Evolutionary conservation across 768 basidiomycete genomes (phyloP).

Genomic region (Tricholoma matsutake): DNA sequence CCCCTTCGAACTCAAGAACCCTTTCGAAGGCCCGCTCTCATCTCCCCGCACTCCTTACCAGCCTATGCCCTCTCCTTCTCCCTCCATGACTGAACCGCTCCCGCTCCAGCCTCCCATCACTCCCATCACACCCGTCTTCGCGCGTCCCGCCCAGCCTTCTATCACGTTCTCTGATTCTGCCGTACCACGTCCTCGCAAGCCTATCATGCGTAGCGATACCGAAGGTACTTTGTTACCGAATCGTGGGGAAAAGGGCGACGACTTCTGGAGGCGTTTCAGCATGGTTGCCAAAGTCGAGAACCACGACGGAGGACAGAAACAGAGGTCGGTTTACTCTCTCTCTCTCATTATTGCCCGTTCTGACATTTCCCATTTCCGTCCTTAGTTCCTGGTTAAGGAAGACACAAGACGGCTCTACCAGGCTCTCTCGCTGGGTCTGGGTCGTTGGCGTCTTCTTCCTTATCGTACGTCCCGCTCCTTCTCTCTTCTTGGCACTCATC

Average conservation of each 20-base stretch:
- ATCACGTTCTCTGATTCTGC: constrained; percentile 44
- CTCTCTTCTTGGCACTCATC: background rate
- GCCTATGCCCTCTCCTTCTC: constrained; percentile 17
- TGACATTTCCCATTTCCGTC: background rate
- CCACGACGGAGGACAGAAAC: constrained; percentile 29
- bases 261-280: constrained; percentile 85
- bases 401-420: constrained; percentile 50
- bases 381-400: constrained; percentile 65
- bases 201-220: constrained; percentile 64
- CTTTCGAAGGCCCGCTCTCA: constrained; percentile 10
- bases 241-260: constrained; percentile 73
- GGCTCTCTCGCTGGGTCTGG: constrained; percentile 69
- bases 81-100: constrained; percentile 50
- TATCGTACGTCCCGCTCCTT: background rate
- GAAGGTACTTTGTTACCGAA: constrained; percentile 68
- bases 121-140: constrained; percentile 78
- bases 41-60: constrained; percentile 11
- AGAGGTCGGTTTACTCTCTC: constrained; percentile 38
- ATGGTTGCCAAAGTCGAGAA: constrained; percentile 75
- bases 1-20: constrained; percentile 12
- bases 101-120: constrained; percentile 75
- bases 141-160: constrained; percentile 46
- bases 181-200: constrained; percentile 30
- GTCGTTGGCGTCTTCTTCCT: constrained; percentile 47
- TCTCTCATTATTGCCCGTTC: background rate